phyloP scores from a whole-genome alignment of 176 grass and related monocot species.

The Musa troglodytarum region DNA sequence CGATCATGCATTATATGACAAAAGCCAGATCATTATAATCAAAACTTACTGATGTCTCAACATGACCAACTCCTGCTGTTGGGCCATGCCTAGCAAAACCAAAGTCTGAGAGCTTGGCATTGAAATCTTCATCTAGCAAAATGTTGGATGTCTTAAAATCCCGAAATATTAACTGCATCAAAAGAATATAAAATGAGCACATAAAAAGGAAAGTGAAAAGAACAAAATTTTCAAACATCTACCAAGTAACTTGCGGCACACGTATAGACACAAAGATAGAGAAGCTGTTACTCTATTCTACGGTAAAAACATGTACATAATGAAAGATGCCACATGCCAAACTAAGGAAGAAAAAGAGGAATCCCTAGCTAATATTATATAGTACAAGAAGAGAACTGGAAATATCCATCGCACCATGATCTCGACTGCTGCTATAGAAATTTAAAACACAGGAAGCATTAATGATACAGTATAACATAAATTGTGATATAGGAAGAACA shows the following conservation, averaged over 20 bases:
- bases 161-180: conserved; percentile 19
- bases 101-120: conserved; percentile 18
- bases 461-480: not conserved
- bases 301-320: too few relatives aligned
- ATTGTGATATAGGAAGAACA: not conserved
- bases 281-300: not conserved
- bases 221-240: not conserved
- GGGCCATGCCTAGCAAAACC: conserved; percentile 19
- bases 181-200: not conserved
- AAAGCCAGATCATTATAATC: not conserved
- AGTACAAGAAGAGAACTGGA: too few relatives aligned
- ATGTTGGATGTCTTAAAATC: conserved; percentile 27
- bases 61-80: conserved; percentile 11
- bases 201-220: not conserved
- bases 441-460: not conserved
- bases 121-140: conserved; percentile 20
- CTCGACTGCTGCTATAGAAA: too few relatives aligned
- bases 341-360: not conserved
- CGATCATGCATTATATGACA: not conserved
- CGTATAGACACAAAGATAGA: not conserved
- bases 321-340: not conserved
- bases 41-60: conserved; percentile 19
- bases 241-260: not conserved
- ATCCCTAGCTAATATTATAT: not conserved
- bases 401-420: too few relatives aligned